Percentiles rank a stretch among this genome's conserved stretches.
These are phyloP conservation scores for Eucalyptus microcorys DNA, from an alignment of 345 rosid species.

Conservation along the genomic window DNA sequence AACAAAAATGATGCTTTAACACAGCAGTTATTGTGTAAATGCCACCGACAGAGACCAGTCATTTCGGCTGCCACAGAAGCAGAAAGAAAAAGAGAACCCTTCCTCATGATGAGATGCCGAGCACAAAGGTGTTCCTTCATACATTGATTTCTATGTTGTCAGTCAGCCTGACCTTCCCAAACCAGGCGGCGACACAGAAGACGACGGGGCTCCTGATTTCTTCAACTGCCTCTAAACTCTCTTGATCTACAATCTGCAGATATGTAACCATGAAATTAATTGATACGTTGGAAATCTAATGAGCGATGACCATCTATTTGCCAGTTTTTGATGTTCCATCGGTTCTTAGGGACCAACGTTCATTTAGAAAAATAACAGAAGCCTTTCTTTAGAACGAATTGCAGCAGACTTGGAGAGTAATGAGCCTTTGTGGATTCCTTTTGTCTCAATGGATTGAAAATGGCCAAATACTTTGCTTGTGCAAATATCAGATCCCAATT, in stretches of 20 bases:
- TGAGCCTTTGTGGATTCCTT: background rate
- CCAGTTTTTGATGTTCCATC: background rate
- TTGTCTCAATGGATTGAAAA: background rate
- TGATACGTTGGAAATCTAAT: background rate
- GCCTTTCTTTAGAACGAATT: background rate
- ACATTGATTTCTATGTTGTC: constrained; percentile 67
- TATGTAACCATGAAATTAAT: background rate
- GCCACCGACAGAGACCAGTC: background rate
- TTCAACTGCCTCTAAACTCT: constrained; percentile 44
- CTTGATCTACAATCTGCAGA: constrained; percentile 57
- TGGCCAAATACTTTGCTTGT: background rate
- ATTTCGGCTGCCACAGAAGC: background rate
- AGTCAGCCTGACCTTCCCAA: constrained; percentile 73
- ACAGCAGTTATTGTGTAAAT: background rate
- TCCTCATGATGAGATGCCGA: background rate
- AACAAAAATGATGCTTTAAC: background rate
- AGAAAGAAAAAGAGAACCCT: background rate
- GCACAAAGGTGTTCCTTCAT: background rate
- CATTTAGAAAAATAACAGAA: background rate
- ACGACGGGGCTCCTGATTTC: constrained; percentile 50
- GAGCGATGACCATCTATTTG: background rate
- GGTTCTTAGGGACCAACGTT: background rate
- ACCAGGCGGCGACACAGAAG: constrained; percentile 68
- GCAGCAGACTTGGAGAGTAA: background rate
- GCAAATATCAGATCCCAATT: background rate